Conservation (phyloP, 805 yeast genomes). For the Kuraishia floccosa region DNA sequence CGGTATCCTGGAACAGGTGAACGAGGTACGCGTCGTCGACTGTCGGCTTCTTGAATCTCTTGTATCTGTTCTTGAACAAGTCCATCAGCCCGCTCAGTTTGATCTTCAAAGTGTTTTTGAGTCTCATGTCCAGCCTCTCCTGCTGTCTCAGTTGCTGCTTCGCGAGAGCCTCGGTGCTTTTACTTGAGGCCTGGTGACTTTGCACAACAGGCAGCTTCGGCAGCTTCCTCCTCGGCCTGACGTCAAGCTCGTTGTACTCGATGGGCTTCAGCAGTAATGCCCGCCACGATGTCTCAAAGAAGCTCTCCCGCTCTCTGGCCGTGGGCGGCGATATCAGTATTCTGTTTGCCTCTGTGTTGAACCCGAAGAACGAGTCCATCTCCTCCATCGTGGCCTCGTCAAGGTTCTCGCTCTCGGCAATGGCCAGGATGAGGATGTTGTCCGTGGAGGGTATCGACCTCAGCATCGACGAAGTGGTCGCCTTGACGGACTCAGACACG, state of each 20-base stretch:
- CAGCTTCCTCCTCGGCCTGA: conserved; percentile 38
- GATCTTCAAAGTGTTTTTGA: conserved; percentile 77
- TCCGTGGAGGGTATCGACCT: conserved; percentile 63
- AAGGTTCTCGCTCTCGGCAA: conserved; percentile 32
- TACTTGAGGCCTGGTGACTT: conserved; percentile 2
- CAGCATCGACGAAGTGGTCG: conserved; percentile 61
- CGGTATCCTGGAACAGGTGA: conserved; percentile 72
- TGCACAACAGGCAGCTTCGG: conserved; percentile 20
- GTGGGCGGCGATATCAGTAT: conserved; percentile 28
- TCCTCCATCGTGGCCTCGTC: conserved; percentile 28
- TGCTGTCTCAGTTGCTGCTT: conserved; percentile 36
- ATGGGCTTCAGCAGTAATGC: conserved; percentile 59
- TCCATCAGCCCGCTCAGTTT: conserved; percentile 87
- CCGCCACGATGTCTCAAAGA: conserved; percentile 39
- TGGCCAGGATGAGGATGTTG: conserved; percentile 60
- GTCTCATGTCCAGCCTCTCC: conserved; percentile 60
- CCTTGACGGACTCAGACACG: conserved; percentile 55
- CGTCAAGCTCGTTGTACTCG: conserved; percentile 55
- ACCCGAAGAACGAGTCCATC: conserved; percentile 46
- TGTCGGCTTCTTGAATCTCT: conserved; percentile 82
- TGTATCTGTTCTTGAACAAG: conserved; percentile 73
- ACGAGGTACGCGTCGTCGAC: conserved; percentile 66
- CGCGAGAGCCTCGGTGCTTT: conserved; percentile 10
- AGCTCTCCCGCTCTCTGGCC: conserved; percentile 35
- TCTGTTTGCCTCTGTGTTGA: conserved; percentile 35